A percentile compares a stretch with the other conserved stretches of the same genome.
phyloP scores from a whole-genome alignment of 768 basidiomycete species.

The Collybia nuda region DNA sequence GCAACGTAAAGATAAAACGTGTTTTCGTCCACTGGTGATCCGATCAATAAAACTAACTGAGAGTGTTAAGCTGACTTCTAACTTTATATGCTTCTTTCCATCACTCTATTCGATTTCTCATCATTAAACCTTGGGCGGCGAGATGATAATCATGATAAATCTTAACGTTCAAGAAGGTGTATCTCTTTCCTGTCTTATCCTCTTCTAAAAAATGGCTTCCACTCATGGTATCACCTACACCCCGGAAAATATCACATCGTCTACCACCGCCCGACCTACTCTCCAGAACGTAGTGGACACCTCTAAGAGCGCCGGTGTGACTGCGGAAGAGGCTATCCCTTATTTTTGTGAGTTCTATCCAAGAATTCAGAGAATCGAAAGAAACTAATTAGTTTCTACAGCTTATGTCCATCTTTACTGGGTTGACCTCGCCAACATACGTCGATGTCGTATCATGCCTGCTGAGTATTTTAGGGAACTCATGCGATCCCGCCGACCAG shows the following conservation, averaged over 20 bases:
- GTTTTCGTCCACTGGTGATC: no score
- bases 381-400: neutral
- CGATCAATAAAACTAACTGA: no score
- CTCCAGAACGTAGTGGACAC: conserved; percentile 7
- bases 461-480: conserved; percentile 53
- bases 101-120: no score
- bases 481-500: conserved; percentile 49
- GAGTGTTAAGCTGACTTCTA: no score
- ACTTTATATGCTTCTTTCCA: no score
- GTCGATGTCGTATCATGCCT: conserved; percentile 62
- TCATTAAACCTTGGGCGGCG: no score
- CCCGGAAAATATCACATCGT: conserved; percentile 1
- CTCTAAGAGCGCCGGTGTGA: no score
- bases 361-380: neutral
- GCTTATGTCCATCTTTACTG: conserved; percentile 62
- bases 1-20: no score
- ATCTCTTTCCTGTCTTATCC: no score
- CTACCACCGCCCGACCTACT: conserved; percentile 3
- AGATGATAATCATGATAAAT: no score
- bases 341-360: conserved; percentile 8
- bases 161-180: no score
- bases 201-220: conserved; percentile 2
- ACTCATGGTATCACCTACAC: conserved; percentile 21
- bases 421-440: conserved; percentile 61
- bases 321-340: neutral